Conservation (phyloP, 75 land plant species). For the Ceratopteris richardii region DNA sequence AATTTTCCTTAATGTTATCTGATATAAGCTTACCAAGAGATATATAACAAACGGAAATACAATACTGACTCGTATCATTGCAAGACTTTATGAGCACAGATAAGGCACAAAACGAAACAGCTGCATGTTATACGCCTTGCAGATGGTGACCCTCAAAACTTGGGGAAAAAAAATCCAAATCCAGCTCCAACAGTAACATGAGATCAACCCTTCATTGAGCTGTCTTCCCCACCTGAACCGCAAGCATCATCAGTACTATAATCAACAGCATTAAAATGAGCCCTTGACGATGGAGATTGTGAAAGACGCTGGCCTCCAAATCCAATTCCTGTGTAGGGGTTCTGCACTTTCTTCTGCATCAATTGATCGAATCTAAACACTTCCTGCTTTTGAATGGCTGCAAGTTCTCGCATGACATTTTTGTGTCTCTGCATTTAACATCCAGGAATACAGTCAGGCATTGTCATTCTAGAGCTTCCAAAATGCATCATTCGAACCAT, state of each 20-base stretch:
- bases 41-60: no score
- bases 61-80: no score
- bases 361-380: conserved; percentile 18
- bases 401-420: conserved; percentile 27
- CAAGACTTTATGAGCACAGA: no score
- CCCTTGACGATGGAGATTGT: neutral
- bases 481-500: neutral
- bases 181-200: no score
- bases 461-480: neutral
- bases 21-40: no score
- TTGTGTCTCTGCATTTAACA: conserved; percentile 28
- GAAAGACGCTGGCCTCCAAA: neutral
- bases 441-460: no score
- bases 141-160: no score
- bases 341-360: conserved; percentile 6
- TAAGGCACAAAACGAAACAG: no score
- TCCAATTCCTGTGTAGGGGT: neutral
- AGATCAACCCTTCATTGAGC: no score
- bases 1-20: no score
- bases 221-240: conserved; percentile 4
- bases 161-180: no score
- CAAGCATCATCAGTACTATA: conserved; percentile 7
- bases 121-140: no score
- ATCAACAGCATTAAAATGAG: neutral
- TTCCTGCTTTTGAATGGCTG: conserved; percentile 20